These are phyloP conservation scores for Yarrowia bubula DNA, from an alignment of 805 yeast genomes.

Conservation along the genomic window DNA sequence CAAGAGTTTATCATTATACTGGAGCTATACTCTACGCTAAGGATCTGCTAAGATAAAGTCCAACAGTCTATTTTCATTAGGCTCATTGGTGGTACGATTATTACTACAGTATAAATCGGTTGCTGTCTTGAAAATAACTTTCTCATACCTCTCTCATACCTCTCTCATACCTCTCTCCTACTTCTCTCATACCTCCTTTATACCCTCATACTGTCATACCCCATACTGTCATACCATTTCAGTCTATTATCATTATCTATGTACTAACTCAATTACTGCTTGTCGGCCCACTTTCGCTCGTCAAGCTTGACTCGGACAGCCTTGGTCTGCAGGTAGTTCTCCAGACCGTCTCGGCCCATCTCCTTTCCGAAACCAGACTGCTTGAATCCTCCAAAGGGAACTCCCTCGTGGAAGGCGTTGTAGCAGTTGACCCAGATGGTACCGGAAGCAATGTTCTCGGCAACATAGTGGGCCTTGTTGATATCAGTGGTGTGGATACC, in stretches of 20 bases:
- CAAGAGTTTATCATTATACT: too few relatives aligned
- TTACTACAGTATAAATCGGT: too few relatives aligned
- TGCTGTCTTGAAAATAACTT: too few relatives aligned
- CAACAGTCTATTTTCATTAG: too few relatives aligned
- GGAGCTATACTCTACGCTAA: too few relatives aligned
- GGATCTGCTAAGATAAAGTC: too few relatives aligned
- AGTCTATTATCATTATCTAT: neutral
- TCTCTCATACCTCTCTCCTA: too few relatives aligned
- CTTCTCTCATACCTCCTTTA: too few relatives aligned
- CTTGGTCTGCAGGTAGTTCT: slow-evolving; percentile 70
- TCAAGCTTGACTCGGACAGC: slow-evolving; percentile 56
- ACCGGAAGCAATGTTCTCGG: slow-evolving; percentile 62
- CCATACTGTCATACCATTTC: too few relatives aligned
- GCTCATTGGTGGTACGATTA: too few relatives aligned
- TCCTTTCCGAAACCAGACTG: slow-evolving; percentile 80
- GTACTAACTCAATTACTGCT: neutral
- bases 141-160: too few relatives aligned
- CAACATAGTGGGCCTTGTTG: slow-evolving; percentile 61
- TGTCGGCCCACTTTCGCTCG: slow-evolving; percentile 22
- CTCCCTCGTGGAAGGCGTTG: slow-evolving; percentile 60
- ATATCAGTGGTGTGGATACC: slow-evolving; percentile 73
- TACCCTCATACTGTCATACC: too few relatives aligned
- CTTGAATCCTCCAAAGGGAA: slow-evolving; percentile 82
- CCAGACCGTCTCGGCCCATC: slow-evolving; percentile 70
- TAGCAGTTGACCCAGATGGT: slow-evolving; percentile 68